phyloP scores from a whole-genome alignment of 2,329 filamentous ascomycete genomes.

The Periconia digitata region DNA sequence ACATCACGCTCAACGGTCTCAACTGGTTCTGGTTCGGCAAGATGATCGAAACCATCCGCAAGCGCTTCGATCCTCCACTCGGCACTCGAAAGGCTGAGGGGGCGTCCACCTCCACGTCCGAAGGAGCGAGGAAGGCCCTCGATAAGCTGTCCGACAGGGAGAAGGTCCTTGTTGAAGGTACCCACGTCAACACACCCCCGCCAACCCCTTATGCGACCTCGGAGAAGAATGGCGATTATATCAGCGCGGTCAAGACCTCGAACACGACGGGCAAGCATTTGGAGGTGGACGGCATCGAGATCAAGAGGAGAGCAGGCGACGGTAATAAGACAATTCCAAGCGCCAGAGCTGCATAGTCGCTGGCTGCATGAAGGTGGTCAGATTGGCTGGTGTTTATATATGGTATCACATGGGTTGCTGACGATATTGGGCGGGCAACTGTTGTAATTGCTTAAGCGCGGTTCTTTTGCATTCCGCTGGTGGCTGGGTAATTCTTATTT shows the following conservation, averaged over 20 bases:
- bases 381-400: not conserved
- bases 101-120: slow-evolving; percentile 14
- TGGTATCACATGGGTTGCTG: not conserved
- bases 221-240: slow-evolving; percentile 18
- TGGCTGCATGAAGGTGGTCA: not conserved
- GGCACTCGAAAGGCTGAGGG: slow-evolving; percentile 42
- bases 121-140: slow-evolving; percentile 19
- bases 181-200: slow-evolving; percentile 31
- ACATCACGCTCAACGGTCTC: slow-evolving; percentile 71
- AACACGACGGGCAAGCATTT: slow-evolving; percentile 25
- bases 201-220: slow-evolving; percentile 11
- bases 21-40: slow-evolving; percentile 87
- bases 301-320: slow-evolving; percentile 17
- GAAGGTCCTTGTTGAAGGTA: slow-evolving; percentile 37
- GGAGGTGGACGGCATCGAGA: slow-evolving; percentile 29
- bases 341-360: not conserved
- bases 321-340: not conserved
- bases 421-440: not conserved
- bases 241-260: slow-evolving; percentile 21
- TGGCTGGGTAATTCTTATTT: not conserved
- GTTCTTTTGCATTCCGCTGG: not conserved
- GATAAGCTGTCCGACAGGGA: slow-evolving; percentile 24
- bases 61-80: slow-evolving; percentile 67
- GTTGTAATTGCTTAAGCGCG: not conserved
- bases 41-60: slow-evolving; percentile 79